Base-by-base conservation (phyloP, 1,284 basidiomycete genomes). In the Exsudoporus floridanus region DNA sequence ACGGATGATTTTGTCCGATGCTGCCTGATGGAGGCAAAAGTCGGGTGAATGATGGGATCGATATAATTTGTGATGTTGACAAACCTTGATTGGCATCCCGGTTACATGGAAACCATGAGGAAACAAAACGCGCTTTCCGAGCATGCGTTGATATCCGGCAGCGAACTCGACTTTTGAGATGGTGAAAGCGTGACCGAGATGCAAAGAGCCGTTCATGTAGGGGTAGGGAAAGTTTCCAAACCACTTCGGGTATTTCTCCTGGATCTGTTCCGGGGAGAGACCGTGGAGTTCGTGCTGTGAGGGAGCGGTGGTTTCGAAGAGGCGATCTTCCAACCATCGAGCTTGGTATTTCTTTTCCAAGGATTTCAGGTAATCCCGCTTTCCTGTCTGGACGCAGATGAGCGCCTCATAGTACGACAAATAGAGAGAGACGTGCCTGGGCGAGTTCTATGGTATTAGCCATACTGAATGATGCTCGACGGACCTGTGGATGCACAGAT, bases 91-190 rank as follows among this genome's bases (percentile, higher is more conserved):
- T 43, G 96, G 96, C 92, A 99, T 92, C 48, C 96, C 96, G 8
- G 96, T 98, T 62, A 90, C 92, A 75, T 99, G 97, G 74, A 98
- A 89, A 51, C 92, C 96, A 69, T 98, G 86, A 45, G 94, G 97
- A 76, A 98, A 99, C 60, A 99, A 75, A 31, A 92, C 93, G 34
- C 92, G 83, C 77, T 97, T 97, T 50, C 97, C 97, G 60, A 94
- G 73, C 91, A 99, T 90, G 48, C 96, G 81, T 74, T 99, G 89
- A 72, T 92, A 99, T 21, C 97, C 97, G 37, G 95, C 89, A 2
- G 89, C 87, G 65, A 99, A 99, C 73, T 99, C 97, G 70, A 98
- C 90, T 77, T 99, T 99, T 56, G 93, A 95, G 72, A 99, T 92
- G 38, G 95, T 96, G 75, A 99, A 99, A 0, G 92, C 96, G 74